Evolutionary conservation across 2,329 filamentous ascomycete genomes (phyloP).

Genomic region (Thermothelomyces thermophilus): DNA sequence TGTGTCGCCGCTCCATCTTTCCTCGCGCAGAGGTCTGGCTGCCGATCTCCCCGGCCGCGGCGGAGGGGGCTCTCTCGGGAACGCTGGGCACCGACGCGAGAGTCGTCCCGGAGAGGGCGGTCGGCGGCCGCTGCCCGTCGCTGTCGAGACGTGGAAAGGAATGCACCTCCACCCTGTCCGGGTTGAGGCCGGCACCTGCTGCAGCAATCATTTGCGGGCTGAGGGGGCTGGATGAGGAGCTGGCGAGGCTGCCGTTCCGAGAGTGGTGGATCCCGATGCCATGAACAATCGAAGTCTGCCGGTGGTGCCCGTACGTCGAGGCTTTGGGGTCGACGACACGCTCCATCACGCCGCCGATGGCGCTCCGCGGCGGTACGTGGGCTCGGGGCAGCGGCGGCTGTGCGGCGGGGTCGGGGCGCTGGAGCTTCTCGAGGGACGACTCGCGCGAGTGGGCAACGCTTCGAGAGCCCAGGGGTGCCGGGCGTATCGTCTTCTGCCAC

Average conservation of each 20-base stretch:
- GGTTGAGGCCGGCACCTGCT: slow-evolving; percentile 49
- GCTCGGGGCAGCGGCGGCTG: slow-evolving; percentile 33
- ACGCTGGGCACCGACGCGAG: slow-evolving; percentile 25
- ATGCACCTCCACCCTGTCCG: slow-evolving; percentile 48
- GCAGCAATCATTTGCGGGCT: slow-evolving; percentile 80
- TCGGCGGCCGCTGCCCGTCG: slow-evolving; percentile 41
- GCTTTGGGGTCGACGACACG: slow-evolving; percentile 51
- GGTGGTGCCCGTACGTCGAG: slow-evolving; percentile 72
- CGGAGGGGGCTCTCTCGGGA: slow-evolving; percentile 42
- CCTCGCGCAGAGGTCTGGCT: slow-evolving; percentile 41
- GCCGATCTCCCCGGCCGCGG: slow-evolving; percentile 36
- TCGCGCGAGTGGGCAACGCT: slow-evolving; percentile 49
- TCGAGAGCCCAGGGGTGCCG: slow-evolving; percentile 37
- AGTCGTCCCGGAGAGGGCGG: slow-evolving; percentile 42
- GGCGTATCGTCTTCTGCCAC: slow-evolving; percentile 48
- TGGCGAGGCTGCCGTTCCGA: slow-evolving; percentile 79
- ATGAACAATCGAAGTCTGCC: slow-evolving; percentile 95
- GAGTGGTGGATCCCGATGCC: slow-evolving; percentile 73
- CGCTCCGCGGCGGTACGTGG: slow-evolving; percentile 37
- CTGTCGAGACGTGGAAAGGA: slow-evolving; percentile 41
- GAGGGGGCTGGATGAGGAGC: slow-evolving; percentile 73
- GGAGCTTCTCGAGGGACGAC: slow-evolving; percentile 51
- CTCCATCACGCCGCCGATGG: slow-evolving; percentile 40
- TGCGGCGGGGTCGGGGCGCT: slow-evolving; percentile 25
- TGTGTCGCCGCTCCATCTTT: slow-evolving; percentile 56